Conservation (phyloP, 139 green algal genomes). For the Coccomyxa sp. region DNA sequence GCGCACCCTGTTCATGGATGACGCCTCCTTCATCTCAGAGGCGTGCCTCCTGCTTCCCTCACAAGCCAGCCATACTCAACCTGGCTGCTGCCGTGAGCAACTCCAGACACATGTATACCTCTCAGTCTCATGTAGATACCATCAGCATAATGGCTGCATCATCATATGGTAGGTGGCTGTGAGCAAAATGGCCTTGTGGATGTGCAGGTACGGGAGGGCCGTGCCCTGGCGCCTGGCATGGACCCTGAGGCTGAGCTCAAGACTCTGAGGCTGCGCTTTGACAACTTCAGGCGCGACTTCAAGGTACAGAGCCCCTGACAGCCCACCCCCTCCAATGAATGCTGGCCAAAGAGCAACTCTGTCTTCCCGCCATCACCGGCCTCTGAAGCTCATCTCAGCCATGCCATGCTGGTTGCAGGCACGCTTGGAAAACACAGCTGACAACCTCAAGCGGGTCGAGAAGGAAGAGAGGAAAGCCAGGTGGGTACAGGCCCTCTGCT, state of each 20-base stretch:
- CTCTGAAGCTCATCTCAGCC: no score
- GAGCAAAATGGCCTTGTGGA: no score
- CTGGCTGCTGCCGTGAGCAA: no score
- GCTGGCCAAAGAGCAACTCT: constrained; percentile 1
- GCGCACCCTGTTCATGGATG: constrained; percentile 15
- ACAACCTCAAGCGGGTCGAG: constrained; percentile 20
- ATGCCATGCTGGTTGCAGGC: constrained; percentile 11
- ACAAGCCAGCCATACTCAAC: neutral
- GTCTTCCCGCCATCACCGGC: neutral
- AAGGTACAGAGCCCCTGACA: neutral
- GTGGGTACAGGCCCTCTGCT: no score
- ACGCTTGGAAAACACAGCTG: constrained; percentile 17
- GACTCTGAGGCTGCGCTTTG: constrained; percentile 22
- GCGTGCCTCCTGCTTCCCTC: neutral
- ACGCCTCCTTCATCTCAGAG: constrained; percentile 14
- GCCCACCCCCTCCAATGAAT: no score
- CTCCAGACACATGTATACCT: no score
- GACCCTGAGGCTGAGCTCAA: constrained; percentile 23
- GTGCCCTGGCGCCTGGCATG: constrained; percentile 16
- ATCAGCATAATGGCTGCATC: neutral
- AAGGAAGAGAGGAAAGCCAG: constrained; percentile 10
- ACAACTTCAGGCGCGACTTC: constrained; percentile 25
- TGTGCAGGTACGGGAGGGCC: constrained; percentile 27
- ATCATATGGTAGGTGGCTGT: neutral
- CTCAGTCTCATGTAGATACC: no score